Base-by-base conservation (phyloP, 768 basidiomycete genomes). In the Pleurotus tuoliensis region DNA sequence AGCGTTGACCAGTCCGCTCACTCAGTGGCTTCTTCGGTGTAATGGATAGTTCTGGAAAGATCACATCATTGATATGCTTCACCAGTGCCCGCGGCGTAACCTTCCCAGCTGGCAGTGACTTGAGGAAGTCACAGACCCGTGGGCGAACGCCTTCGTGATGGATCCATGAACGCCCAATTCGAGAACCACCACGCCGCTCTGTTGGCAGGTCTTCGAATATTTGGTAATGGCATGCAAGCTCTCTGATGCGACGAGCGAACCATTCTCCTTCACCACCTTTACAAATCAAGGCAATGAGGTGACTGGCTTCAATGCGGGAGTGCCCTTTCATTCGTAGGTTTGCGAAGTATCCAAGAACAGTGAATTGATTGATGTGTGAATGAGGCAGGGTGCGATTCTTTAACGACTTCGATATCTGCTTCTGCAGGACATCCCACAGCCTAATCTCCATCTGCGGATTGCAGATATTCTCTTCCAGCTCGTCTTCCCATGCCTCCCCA, bases 161-260 rank as follows among this genome's bases (percentile, higher is more conserved):
- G 4, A 71, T 60, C 24, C 60, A 56, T 13, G 56, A 62, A 15
- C 51, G 49, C 7, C 50, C 18, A 30, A 57, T 63, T 24, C 47
- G 47, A 5, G n/a, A 18, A 5, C 71, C 66, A 18, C 71, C 69
- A 20, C 58, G 55, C 8, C 59, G 60, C 45, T 73, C 69, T 0
- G 24, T 9, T 13, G 72, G 72, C 4, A 73, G 65, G 37, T 69
- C 63, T 56, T 71, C 65, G 50, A 73, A 76, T 13, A 65, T 49
- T 55, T 76, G 72, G 57, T 74, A 76, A 58, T 76, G 71, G 3
- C 62, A 56, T 43, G 71, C 69, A 7, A 75, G 63, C 5, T 66
- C 65, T 1, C 66, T 52, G 8, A 74, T 58, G 2, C 59, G 55
- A 6, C 65, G 59, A 0, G 72, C 65, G 64, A 71, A 73, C 24